A percentile compares a stretch with the other conserved stretches of the same genome.
phyloP scores from a whole-genome alignment of 805 yeast species.

The Tetrapisispora namnaoensis region DNA sequence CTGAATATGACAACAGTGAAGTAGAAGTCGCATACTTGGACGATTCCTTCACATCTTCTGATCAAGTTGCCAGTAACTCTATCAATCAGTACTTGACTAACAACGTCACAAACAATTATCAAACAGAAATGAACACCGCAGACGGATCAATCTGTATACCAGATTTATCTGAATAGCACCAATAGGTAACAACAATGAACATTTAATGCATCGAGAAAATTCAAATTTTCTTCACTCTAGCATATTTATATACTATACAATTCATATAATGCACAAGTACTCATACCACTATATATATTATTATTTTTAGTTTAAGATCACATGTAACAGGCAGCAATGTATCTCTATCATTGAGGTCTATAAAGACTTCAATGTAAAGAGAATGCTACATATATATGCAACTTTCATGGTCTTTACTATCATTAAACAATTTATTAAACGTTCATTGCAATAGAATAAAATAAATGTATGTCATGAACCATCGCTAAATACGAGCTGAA shows the following conservation, averaged over 20 bases:
- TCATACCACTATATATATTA: background rate
- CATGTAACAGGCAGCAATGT: too few relatives aligned
- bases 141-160: slow-evolving; percentile 23
- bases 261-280: background rate
- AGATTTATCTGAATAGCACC: slow-evolving; percentile 3
- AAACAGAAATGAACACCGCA: slow-evolving; percentile 11
- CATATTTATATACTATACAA: background rate
- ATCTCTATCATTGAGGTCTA: too few relatives aligned
- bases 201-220: background rate
- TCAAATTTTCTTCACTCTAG: background rate
- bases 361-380: too few relatives aligned
- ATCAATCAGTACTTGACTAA: background rate
- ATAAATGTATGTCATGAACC: too few relatives aligned
- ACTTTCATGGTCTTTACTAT: too few relatives aligned
- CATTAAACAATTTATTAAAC: too few relatives aligned
- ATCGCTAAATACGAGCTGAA: background rate
- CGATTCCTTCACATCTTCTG: background rate
- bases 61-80: background rate
- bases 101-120: background rate
- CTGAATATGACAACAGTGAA: slow-evolving; percentile 1
- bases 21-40: slow-evolving; percentile 1
- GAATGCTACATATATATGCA: too few relatives aligned
- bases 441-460: too few relatives aligned
- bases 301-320: too few relatives aligned
- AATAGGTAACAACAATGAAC: background rate